Conservation (phyloP, 2,329 filamentous ascomycete genomes). For the Exophiala sideris region DNA sequence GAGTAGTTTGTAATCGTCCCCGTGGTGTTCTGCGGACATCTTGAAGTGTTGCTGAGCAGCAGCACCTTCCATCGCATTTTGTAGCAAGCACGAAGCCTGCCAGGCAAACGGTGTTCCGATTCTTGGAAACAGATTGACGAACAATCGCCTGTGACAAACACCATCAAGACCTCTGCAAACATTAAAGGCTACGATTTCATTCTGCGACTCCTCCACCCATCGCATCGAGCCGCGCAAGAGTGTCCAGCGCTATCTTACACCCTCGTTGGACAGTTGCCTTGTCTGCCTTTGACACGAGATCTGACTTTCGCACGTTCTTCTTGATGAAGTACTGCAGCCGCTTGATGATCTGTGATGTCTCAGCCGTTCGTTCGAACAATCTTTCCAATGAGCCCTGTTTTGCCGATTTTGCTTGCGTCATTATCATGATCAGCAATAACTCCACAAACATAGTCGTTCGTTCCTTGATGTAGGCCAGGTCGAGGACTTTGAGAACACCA, state of each 20-base stretch:
- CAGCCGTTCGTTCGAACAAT: conserved; percentile 60
- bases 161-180: background rate
- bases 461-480: conserved; percentile 71
- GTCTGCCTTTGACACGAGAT: conserved; percentile 35
- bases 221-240: conserved; percentile 33
- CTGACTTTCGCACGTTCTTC: conserved; percentile 68
- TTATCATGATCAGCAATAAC: conserved; percentile 70
- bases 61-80: too few relatives aligned
- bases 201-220: background rate
- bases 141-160: background rate
- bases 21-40: too few relatives aligned
- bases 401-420: conserved; percentile 59
- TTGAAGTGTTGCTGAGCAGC: too few relatives aligned
- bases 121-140: background rate
- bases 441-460: conserved; percentile 78
- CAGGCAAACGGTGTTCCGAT: background rate
- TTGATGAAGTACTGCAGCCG: conserved; percentile 77
- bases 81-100: background rate
- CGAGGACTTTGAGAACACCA: conserved; percentile 61
- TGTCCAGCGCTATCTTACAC: conserved; percentile 40
- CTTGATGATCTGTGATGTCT: conserved; percentile 64
- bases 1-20: too few relatives aligned
- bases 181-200: background rate
- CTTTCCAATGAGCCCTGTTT: conserved; percentile 60
- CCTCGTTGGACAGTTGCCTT: conserved; percentile 36